Evolutionary conservation across 2,329 filamentous ascomycete species (phyloP), one percentile per base, ranked within the genome.

Genomic region (Colletotrichum eleusines): DNA sequence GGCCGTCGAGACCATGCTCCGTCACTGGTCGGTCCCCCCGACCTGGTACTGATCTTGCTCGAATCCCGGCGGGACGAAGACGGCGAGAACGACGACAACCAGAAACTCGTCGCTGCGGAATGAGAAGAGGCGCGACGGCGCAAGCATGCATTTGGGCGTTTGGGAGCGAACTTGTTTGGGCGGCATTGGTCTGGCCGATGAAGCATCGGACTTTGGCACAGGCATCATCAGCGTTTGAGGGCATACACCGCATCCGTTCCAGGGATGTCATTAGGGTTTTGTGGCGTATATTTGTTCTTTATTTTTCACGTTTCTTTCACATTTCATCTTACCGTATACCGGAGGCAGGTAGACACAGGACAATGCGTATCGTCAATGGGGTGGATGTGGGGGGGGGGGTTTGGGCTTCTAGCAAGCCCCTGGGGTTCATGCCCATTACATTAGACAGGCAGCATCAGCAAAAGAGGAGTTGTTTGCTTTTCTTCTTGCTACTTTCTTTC

Each of bases 1-100:
- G 73, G 92, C 91, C 1, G 80, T 94, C 33, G 81, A 86, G 44
- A 88, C 87, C 66, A 89, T 94, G 89, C 81, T 94, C 71, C 81
- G 88, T 66, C 90, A 94, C 77, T 94, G 92, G 92, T 81, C 87
- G 12, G 80, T 81, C 1, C 82, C 89, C 6, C 91, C 91, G 4
- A 87, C 86, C 6, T 86, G 86, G 82, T 73, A 68, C 48, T 73
- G 50, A 60, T 23, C 42, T n/a, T 12, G n/a, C 33, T 14, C 33
- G 20, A 44, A 44, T 44, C 18, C 20, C 20, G 20, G n/a, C 44
- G 44, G 5, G 44, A 4, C 44, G 20, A 23, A 42, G 18, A 20
- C 16, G 26, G n/a, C n/a, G 50, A 53, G 11, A 9, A 35, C 3
- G 51, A 23, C 51, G 20, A 23, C 11, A 9, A 38, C 5, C n/a